Evolutionary conservation across 1,284 basidiomycete genomes (phyloP), one percentile per base, ranked within the genome.

Genomic region (Sphaerobolus stellatus): DNA sequence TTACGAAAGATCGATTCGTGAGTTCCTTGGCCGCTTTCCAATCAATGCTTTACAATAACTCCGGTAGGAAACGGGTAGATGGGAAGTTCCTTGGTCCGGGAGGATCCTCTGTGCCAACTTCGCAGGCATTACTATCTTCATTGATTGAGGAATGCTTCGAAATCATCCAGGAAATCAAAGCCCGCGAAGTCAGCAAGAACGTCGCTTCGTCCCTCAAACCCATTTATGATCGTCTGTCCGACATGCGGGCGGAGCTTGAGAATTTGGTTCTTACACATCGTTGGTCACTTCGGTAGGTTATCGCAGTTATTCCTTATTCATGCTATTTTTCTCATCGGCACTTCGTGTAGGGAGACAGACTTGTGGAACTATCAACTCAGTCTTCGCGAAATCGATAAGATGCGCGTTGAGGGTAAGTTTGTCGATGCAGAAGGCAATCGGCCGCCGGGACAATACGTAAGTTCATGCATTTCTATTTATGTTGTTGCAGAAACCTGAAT

Each of bases 111-210:
- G 89, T 98, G 0, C 94, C 95, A 11, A 82, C 89, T 44, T 96
- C 94, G 7, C 95, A 98, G 70, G 92, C 91, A 2, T 71, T 90
- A n/a, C 90, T 89, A 62, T 86, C 86, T 0, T 95, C 95, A 1
- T 75, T 99, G 28, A 77, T 99, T 11, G 96, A 99, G 71, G 93
- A 96, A 65, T 97, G 94, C 69, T 99, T 99, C 70, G 95, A 99
- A 56, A 92, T 98, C 58, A 81, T 86, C 41, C 94, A 99, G 72
- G 96, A 99, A 70, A 94, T 99, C 74, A 90, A 92, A 61, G 94
- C 95, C 3, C 82, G 92, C 60, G 93, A 98, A 64, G 92, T 95
- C 43, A 92, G 90, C 50, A 95, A 94, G 71, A 84, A 94, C 64
- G 92, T 98, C 38, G 80, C 91, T 9, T 82, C 86, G 27, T 89